Base-by-base conservation (phyloP, 306 rosid genomes). In the Prunus davidiana region DNA sequence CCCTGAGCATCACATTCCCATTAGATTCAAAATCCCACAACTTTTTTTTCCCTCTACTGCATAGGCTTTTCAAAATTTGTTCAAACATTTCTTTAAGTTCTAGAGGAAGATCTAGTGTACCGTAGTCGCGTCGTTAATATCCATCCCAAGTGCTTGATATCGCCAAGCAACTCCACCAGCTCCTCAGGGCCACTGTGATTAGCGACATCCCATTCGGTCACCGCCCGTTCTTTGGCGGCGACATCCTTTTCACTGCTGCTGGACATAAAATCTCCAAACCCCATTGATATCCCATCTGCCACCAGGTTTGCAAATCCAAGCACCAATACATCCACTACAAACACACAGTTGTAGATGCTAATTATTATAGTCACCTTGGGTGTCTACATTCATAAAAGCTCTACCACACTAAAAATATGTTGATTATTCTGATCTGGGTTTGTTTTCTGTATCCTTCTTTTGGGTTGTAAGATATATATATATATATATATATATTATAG, bases 271-370 rank as follows among this genome's bases (percentile, higher is more conserved):
- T 91, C 91, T n/a, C 95, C 93, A n/a, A 89, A 82, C 64, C 91
- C 90, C 97, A 83, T 88, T 5, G 89, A 91, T 78, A 89, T 88
- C 80, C 90, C 95, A 80, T 91, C 92, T 12, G 91, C 95, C 51
- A 88, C 89, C 43, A 89, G 79, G 80, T 91, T 89, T 25, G 91
- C 86, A 82, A 90, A 81, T 50, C 96, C 96, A 27, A 88, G 87
- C 78, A 88, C 91, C 82, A 86, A 69, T 60, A 88, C 88, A 52
- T 77, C 87, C 78, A 62, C 90, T 86, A 11, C 71, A 41, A 58
- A 22, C 11, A 50, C 46, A 27, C 38, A 49, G 18, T 3, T 22
- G 4, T 20, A 45, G 38, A 25, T 12, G 32, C 9, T 57, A 22
- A 57, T 22, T 20, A 32, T 24, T 3, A 28, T 10, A 24, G 30